Percentiles rank a stretch among this genome's conserved stretches.
Evolutionary conservation across 768 basidiomycete genomes (phyloP).

Genomic region (Macrolepiota fuliginosa): DNA sequence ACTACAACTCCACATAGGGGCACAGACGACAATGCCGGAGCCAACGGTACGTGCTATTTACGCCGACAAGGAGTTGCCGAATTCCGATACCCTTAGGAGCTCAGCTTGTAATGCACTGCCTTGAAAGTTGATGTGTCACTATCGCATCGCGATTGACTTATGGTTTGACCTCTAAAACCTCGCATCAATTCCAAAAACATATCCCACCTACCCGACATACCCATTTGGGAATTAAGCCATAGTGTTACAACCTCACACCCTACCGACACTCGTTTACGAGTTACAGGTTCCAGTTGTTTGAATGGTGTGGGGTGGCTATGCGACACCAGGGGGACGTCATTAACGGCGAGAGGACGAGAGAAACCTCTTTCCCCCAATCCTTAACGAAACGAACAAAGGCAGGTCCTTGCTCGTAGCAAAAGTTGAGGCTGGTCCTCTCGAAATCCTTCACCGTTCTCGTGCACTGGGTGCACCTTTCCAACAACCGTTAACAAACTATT

Average conservation of each 20-base stretch:
- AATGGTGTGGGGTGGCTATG: neutral
- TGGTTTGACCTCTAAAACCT: neutral
- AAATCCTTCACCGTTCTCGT: neutral
- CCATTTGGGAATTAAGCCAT: neutral
- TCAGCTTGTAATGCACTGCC: neutral
- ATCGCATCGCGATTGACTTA: neutral
- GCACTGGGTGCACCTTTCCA: neutral
- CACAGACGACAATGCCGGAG: neutral
- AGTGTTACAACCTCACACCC: neutral
- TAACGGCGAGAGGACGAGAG: neutral
- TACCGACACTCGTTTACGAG: neutral
- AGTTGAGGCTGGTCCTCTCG: constrained; percentile 8
- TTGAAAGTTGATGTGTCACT: neutral
- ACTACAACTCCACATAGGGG: neutral
- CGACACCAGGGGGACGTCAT: neutral
- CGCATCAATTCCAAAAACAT: neutral
- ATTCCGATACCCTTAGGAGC: neutral
- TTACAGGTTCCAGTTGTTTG: neutral
- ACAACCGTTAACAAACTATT: neutral
- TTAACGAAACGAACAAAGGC: constrained; percentile 6
- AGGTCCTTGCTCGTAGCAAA: constrained; percentile 1
- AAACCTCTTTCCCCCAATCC: neutral
- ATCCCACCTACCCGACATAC: neutral
- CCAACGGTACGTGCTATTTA: neutral
- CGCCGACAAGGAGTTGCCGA: neutral